Evolutionary conservation across 2,329 filamentous ascomycete genomes (phyloP).

Genomic region (Penicillium sp.): DNA sequence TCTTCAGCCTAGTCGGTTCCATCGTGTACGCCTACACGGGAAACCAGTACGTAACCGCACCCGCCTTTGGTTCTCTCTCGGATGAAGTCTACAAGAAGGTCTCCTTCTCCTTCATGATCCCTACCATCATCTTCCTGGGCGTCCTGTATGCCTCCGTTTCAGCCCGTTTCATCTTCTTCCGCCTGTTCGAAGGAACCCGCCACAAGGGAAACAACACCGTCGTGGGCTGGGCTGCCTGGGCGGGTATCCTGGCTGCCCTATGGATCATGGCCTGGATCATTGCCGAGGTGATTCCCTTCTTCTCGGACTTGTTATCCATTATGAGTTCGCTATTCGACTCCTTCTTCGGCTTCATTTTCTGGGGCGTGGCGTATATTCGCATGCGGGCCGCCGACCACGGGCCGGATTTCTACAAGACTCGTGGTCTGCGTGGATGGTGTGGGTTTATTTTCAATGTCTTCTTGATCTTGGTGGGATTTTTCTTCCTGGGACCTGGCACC

Average conservation of each 20-base stretch:
- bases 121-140: slow-evolving; percentile 88
- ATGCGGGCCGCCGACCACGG: slow-evolving; percentile 47
- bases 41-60: slow-evolving; percentile 83
- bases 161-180: slow-evolving; percentile 89
- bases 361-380: slow-evolving; percentile 50
- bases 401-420: slow-evolving; percentile 42
- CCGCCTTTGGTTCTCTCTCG: slow-evolving; percentile 82
- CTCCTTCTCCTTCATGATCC: slow-evolving; percentile 92
- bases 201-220: slow-evolving; percentile 82
- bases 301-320: slow-evolving; percentile 66
- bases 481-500: slow-evolving; percentile 80
- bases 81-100: slow-evolving; percentile 79
- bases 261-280: slow-evolving; percentile 94
- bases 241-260: slow-evolving; percentile 62
- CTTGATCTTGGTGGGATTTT: slow-evolving; percentile 74
- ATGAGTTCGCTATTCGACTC: slow-evolving; percentile 80
- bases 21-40: slow-evolving; percentile 87
- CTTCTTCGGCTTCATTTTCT: slow-evolving; percentile 84
- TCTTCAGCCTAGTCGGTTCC: slow-evolving; percentile 80
- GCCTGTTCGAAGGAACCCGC: slow-evolving; percentile 74
- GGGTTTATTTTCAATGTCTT: slow-evolving; percentile 64
- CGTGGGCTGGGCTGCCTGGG: slow-evolving; percentile 79
- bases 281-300: slow-evolving; percentile 91
- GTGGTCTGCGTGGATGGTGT: slow-evolving; percentile 47
- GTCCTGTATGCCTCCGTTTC: slow-evolving; percentile 90